A percentile compares a stretch with the other conserved stretches of the same genome.
These are phyloP conservation scores for Oryza australiensis DNA, from an alignment of 176 grass and related monocot species.

Conservation along the genomic window DNA sequence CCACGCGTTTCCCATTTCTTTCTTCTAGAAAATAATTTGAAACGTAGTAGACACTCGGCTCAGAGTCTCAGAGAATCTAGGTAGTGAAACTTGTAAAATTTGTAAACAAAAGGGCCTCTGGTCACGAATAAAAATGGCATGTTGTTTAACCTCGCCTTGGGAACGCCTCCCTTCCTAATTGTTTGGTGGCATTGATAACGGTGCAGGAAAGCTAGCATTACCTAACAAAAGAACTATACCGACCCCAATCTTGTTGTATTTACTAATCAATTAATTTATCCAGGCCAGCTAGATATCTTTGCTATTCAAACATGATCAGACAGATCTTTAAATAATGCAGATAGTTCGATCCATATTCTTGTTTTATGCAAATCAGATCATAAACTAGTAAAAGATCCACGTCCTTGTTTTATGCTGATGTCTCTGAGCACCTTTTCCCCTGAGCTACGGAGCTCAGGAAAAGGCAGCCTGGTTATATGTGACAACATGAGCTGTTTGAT, in stretches of 20 bases:
- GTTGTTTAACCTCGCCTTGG: background rate
- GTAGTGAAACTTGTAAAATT: background rate
- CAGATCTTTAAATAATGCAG: background rate
- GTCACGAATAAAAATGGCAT: background rate
- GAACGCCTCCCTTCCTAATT: background rate
- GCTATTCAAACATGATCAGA: background rate
- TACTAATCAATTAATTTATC: slow-evolving; percentile 2
- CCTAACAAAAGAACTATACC: slow-evolving; percentile 22
- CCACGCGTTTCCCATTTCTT: background rate
- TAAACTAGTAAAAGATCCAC: background rate
- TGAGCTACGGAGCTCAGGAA: background rate
- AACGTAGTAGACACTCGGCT: background rate
- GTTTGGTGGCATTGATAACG: slow-evolving; percentile 16
- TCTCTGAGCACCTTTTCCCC: background rate
- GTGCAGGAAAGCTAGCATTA: slow-evolving; percentile 18
- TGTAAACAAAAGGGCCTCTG: background rate
- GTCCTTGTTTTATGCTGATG: background rate
- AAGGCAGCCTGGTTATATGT: background rate
- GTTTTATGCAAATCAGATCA: background rate
- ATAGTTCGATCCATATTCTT: background rate
- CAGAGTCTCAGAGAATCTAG: background rate
- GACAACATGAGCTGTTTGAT: background rate
- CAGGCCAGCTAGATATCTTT: slow-evolving; percentile 10
- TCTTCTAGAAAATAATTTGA: background rate
- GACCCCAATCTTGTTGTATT: background rate